phyloP scores from a whole-genome alignment of 768 basidiomycete genomes.

The Suillus subluteus region DNA sequence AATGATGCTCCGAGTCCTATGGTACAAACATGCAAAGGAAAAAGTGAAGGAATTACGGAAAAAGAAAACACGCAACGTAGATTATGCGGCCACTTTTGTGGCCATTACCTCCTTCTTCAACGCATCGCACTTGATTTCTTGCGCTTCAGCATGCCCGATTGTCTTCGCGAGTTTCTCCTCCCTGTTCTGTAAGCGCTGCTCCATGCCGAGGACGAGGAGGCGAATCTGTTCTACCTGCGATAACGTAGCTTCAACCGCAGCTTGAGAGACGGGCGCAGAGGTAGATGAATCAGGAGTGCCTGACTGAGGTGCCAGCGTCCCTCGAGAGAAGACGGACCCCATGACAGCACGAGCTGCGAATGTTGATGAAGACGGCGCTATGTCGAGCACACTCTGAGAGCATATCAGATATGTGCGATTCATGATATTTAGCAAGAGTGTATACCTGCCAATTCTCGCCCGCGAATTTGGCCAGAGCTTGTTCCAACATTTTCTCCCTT shows the following conservation, averaged over 20 bases:
- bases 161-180: conserved; percentile 65
- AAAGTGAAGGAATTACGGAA: not conserved
- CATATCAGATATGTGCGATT: not conserved
- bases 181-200: conserved; percentile 65
- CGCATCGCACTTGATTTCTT: conserved; percentile 57
- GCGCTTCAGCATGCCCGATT: conserved; percentile 61
- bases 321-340: conserved; percentile 30
- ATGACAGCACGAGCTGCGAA: conserved; percentile 31
- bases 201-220: conserved; percentile 73
- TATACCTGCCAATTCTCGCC: conserved; percentile 86
- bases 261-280: conserved; percentile 23
- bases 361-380: conserved; percentile 37
- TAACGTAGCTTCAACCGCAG: conserved; percentile 43
- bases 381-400: conserved; percentile 37
- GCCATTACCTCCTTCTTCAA: conserved; percentile 44
- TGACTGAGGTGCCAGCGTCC: conserved; percentile 19
- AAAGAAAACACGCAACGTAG: conserved; percentile 8
- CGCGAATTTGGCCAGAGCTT: conserved; percentile 67
- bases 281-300: conserved; percentile 19
- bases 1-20: conserved; percentile 9
- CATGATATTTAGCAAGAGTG: not conserved
- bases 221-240: conserved; percentile 73
- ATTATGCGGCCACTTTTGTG: conserved; percentile 22
- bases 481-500: conserved; percentile 79
- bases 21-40: not conserved